Conservation (phyloP, 352 stramenopile genomes). For the Phytophthora quininea region DNA sequence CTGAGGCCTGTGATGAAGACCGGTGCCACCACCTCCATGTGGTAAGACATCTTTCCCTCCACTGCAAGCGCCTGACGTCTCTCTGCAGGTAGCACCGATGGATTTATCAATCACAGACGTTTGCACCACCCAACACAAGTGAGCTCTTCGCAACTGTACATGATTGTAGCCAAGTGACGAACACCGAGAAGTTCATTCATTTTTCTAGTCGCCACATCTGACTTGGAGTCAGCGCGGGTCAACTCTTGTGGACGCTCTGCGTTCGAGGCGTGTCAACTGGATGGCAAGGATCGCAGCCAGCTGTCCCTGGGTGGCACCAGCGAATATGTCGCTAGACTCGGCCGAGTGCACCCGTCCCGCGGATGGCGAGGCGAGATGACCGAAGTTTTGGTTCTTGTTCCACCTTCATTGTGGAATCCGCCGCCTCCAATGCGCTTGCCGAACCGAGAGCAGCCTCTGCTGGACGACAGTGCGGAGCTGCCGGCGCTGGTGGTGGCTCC, state of each 20-base stretch:
- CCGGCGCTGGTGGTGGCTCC: slow-evolving; percentile 20
- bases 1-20: background rate
- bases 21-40: background rate
- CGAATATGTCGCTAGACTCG: background rate
- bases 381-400: too few species aligned
- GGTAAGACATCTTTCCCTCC: background rate
- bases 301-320: background rate
- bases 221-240: background rate
- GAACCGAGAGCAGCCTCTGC: slow-evolving; percentile 13
- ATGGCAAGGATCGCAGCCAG: background rate
- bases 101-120: background rate
- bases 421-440: slow-evolving; percentile 17
- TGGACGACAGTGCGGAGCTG: slow-evolving; percentile 36
- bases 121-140: background rate
- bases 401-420: slow-evolving; percentile 17
- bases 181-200: slow-evolving; percentile 1
- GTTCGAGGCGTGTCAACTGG: background rate
- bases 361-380: background rate
- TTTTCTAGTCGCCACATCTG: slow-evolving; percentile 2
- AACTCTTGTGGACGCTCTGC: background rate
- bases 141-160: background rate
- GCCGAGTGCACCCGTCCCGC: background rate
- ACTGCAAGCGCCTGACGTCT: background rate
- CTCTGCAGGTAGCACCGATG: background rate
- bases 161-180: background rate